These are phyloP conservation scores for Primulina tabacum DNA, from an alignment of 257 asterid species.

Conservation along the genomic window DNA sequence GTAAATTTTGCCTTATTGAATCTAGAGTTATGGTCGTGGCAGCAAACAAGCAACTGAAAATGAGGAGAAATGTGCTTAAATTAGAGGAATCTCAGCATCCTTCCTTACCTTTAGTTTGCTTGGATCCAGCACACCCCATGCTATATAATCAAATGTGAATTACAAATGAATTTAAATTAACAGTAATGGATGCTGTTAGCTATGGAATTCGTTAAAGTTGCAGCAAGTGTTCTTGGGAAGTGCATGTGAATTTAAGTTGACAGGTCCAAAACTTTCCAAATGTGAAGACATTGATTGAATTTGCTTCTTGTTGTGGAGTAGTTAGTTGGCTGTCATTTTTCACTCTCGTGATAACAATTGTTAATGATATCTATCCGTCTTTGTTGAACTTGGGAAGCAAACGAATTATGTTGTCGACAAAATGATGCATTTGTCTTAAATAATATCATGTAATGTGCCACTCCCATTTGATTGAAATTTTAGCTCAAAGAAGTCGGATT, in stretches of 20 bases:
- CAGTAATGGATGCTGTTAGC: not conserved
- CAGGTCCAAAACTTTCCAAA: not conserved
- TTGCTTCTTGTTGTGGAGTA: conserved; percentile 23
- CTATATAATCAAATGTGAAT: not conserved
- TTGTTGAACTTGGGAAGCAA: conserved; percentile 7
- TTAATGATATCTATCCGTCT: conserved; percentile 20
- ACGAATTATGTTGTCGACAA: conserved; percentile 8
- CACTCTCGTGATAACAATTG: conserved; percentile 55
- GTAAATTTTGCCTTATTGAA: not conserved
- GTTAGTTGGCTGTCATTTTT: conserved; percentile 49
- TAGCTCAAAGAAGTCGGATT: not conserved
- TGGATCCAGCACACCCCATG: conserved; percentile 85
- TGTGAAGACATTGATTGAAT: conserved; percentile 19
- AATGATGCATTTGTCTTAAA: not conserved
- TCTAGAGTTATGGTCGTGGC: not conserved
- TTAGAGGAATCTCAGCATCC: conserved; percentile 28
- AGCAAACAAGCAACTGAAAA: not conserved
- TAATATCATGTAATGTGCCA: not conserved
- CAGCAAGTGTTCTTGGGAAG: conserved; percentile 5
- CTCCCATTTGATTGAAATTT: not conserved
- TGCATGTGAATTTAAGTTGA: not conserved
- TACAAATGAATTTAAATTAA: conserved; percentile 1
- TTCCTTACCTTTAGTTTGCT: conserved; percentile 58
- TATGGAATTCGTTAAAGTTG: not conserved
- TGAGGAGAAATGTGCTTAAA: not conserved